Conservation (phyloP, 495 filamentous ascomycete species). For the Penicillium paxilli region DNA sequence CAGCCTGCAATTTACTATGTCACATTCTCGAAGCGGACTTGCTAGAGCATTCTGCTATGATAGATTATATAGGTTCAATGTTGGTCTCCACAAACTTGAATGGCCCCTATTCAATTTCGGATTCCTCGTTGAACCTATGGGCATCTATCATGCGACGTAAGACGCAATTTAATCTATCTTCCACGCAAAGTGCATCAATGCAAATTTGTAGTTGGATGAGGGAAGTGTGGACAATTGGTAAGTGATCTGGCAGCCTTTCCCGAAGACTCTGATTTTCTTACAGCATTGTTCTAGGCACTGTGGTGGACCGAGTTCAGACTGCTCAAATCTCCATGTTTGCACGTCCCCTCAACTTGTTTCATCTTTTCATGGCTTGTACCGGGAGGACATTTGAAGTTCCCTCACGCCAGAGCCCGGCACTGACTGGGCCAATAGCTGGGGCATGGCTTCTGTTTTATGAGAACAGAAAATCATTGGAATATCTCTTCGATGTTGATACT, state of each 20-base stretch:
- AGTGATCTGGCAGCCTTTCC: conserved; percentile 7
- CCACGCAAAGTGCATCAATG: conserved; percentile 62
- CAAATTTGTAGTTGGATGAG: conserved; percentile 78
- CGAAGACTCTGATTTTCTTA: background rate
- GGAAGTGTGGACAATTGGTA: conserved; percentile 76
- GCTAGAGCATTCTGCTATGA: conserved; percentile 60
- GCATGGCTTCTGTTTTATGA: conserved; percentile 39
- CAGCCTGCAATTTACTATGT: conserved; percentile 76
- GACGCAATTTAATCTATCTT: conserved; percentile 56
- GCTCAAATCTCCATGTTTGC: conserved; percentile 43
- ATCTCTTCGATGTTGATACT: conserved; percentile 34
- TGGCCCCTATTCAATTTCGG: conserved; percentile 76
- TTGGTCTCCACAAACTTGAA: conserved; percentile 74
- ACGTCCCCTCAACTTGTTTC: conserved; percentile 39
- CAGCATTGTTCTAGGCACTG: conserved; percentile 21
- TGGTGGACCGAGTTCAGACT: conserved; percentile 39
- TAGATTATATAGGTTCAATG: conserved; percentile 65
- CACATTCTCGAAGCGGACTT: conserved; percentile 63
- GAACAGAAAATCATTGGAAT: conserved; percentile 34
- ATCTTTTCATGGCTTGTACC: conserved; percentile 42
- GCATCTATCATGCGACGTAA: conserved; percentile 57
- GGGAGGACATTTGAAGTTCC: conserved; percentile 31
- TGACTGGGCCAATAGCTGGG: conserved; percentile 29
- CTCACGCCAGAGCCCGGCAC: conserved; percentile 20
- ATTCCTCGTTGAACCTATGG: conserved; percentile 77